These are phyloP conservation scores for Aspergillus unguis DNA, from an alignment of 2,329 filamentous ascomycete genomes.

Conservation along the genomic window DNA sequence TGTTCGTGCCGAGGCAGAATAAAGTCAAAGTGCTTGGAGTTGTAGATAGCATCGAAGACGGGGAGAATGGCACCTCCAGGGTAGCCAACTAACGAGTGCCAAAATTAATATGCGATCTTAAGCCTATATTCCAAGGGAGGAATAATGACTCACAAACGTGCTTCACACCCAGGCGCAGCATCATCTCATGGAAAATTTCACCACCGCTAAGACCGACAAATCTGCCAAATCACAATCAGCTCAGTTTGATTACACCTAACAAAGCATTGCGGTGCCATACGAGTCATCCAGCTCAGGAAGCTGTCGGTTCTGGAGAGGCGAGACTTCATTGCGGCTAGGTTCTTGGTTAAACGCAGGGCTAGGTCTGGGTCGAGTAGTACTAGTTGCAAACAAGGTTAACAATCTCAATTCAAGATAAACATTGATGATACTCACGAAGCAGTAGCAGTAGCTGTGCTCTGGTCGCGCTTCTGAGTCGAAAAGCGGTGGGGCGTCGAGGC, in stretches of 20 bases:
- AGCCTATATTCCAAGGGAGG: neutral
- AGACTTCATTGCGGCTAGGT: conserved; percentile 59
- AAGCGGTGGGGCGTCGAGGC: conserved; percentile 47
- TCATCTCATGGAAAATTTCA: conserved; percentile 99
- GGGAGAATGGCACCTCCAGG: conserved; percentile 94
- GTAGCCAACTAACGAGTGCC: conserved; percentile 64
- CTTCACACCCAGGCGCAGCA: conserved; percentile 87
- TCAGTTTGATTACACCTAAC: neutral
- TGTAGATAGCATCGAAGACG: conserved; percentile 98
- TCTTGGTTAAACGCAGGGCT: conserved; percentile 60
- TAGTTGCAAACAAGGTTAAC: conserved; percentile 29
- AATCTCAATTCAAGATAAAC: neutral
- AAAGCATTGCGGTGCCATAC: conserved; percentile 50
- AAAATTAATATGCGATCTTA: conserved; percentile 7
- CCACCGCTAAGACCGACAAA: conserved; percentile 95
- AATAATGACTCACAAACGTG: conserved; percentile 73
- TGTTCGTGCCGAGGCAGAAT: conserved; percentile 95
- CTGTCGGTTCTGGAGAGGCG: conserved; percentile 62
- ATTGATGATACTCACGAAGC: conserved; percentile 50
- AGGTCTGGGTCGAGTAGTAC: conserved; percentile 58
- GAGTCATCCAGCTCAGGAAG: conserved; percentile 72
- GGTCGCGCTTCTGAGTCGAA: conserved; percentile 42
- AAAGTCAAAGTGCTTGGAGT: conserved; percentile 95
- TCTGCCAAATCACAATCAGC: conserved; percentile 42
- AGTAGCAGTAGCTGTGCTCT: conserved; percentile 50